Evolutionary conservation across 305 asterid genomes (phyloP), one percentile per base, ranked within the genome.

Genomic region (Plantago rigida): DNA sequence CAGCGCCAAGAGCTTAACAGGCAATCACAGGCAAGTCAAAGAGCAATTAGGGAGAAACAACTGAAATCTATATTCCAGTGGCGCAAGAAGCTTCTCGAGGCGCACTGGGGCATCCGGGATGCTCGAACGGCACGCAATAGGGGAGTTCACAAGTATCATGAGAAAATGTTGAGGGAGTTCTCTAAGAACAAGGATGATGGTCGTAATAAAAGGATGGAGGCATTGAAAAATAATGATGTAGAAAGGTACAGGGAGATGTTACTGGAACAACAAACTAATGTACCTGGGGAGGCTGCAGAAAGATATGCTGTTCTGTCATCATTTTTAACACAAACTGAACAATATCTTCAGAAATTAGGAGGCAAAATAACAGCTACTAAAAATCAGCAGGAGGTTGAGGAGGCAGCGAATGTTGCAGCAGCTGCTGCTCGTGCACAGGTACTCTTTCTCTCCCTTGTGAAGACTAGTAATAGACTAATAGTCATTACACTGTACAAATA

Each of bases 1-100:
- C 99, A 93, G 61, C 94, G 99, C 17, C 95, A 73, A 77, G 99
- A 93, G 39, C 89, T 93, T 51, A 76, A 82, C 77, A 84, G 97
- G 84, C 96, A 93, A 80, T 79, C 94, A 47, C 94, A 78, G 76
- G 94, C 94, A 71, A 84, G 72, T 57, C 95, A 76, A 79, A 87
- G 81, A 83, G 89, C 94, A 55, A 75, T 74, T 47, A 76, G 95
- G 79, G 99, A 93, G 71, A 93, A 84, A 79, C 99, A 93, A 64
- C 76, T 93, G 77, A 93, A 93, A 77, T 77, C 90, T 61, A 85
- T 87, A 75, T 89, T 93, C 73, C 94, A 75, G 67, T 93, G 99
- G 99, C 96, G 99, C 66, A 93, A 93, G 88, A 93, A 87, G 85
- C 94, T 93, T 78, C 95, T 93, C 12, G 99, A 93, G 81, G 80